phyloP scores from a whole-genome alignment of 1,284 basidiomycete genomes.

The Fomes fomentarius region DNA sequence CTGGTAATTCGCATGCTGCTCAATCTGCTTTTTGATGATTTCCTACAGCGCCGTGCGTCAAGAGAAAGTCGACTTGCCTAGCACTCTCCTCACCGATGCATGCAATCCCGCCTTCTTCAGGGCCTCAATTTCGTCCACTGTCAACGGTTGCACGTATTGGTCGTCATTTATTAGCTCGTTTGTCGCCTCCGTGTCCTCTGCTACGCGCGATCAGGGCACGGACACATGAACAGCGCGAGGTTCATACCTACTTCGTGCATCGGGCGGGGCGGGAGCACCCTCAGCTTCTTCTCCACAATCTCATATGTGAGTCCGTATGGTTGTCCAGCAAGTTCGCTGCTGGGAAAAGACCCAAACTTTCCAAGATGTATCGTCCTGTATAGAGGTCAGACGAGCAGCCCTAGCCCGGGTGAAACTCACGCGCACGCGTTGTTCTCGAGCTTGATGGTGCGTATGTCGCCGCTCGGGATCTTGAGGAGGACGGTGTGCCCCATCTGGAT shows the following conservation, averaged over 20 bases:
- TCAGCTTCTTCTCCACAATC: slow-evolving; percentile 69
- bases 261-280: slow-evolving; percentile 59
- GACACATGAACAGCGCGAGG: background rate
- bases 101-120: slow-evolving; percentile 78
- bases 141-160: slow-evolving; percentile 77
- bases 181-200: slow-evolving; percentile 89
- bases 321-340: slow-evolving; percentile 70
- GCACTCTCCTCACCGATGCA: slow-evolving; percentile 57
- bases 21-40: slow-evolving; percentile 92
- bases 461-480: slow-evolving; percentile 69
- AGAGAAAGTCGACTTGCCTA: slow-evolving; percentile 2
- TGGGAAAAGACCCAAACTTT: slow-evolving; percentile 74
- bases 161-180: slow-evolving; percentile 89
- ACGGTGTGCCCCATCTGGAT: slow-evolving; percentile 68
- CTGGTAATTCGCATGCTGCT: slow-evolving; percentile 86
- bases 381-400: slow-evolving; percentile 18
- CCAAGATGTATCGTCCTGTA: slow-evolving; percentile 67
- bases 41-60: slow-evolving; percentile 54
- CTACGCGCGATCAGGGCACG: slow-evolving; percentile 14
- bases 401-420: background rate
- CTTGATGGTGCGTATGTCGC: slow-evolving; percentile 69
- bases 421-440: slow-evolving; percentile 68
- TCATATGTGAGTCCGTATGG: slow-evolving; percentile 82
- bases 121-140: slow-evolving; percentile 78
- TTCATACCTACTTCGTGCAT: slow-evolving; percentile 74